Base-by-base conservation (phyloP, 805 yeast genomes). In the Babjeviella inositovora region DNA sequence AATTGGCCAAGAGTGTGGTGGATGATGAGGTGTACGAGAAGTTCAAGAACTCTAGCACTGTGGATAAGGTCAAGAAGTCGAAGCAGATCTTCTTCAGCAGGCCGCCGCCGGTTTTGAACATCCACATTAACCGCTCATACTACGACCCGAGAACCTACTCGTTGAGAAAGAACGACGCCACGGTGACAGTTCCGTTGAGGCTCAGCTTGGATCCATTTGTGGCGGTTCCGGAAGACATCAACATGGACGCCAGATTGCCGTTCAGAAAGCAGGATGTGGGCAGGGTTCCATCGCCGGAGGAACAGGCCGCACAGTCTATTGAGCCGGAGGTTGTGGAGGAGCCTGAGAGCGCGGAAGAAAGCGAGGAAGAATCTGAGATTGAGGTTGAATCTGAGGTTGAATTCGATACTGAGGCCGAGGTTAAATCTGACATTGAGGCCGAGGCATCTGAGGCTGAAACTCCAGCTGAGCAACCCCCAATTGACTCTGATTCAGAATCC, bases 101-200 rank as follows among this genome's bases (percentile, higher is more conserved):
- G 37, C 87, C 90, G 0, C 93, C 96, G 1, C 75, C 84, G 7
- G 58, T 81, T 26, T 55, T 87, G 21, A 68, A 87, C 25, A 63
- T 87, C 20, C 97, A 90, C 45, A 76, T 87, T 31, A 87, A 87
- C 44, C 66, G 98, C 39, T 81, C 94, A 2, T 95, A 81, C 8
- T 87, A 84, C 45, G 96, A 87, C 45, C 80, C 90, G 26, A 55
- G 67, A 26, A 77, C 93, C 0, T 90, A 79, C 29, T 67, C 65
- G 57, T 76, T 82, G 14, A 65, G 80, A 32, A 87, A 87, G 43
- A 85, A 85, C 43, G 69, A 79, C 23, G 75, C 94, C 5, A 64
- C 68, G 24, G 87, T 87, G n/a, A 47, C 64, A 7, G 84, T 84
- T 51, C 87, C 93, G 4, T 38, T 66, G 19, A 53, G 58, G 20